Conservation (phyloP, 2,329 filamentous ascomycete species). For the Triangularia setosa region DNA sequence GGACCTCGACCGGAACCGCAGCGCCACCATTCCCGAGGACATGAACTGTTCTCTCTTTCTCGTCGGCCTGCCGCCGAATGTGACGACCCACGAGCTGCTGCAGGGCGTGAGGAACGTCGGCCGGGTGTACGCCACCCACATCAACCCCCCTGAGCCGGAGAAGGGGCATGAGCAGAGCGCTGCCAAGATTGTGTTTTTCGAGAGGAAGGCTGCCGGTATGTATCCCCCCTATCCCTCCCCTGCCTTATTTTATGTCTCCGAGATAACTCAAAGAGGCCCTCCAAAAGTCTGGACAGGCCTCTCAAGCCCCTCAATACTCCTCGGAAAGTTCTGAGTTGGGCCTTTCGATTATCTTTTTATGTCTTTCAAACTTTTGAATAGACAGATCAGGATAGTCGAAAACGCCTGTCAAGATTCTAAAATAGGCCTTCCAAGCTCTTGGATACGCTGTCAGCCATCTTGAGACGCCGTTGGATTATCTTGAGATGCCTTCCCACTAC, state of each 20-base stretch:
- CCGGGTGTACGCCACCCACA: conserved; percentile 48
- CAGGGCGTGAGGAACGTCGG: conserved; percentile 42
- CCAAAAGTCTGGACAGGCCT: background rate
- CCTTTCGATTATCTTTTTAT: background rate
- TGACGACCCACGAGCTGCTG: conserved; percentile 44
- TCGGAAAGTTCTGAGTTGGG: background rate
- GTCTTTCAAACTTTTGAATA: background rate
- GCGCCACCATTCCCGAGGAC: conserved; percentile 36
- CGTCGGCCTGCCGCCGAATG: conserved; percentile 44
- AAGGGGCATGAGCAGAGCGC: conserved; percentile 37
- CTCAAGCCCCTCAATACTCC: background rate
- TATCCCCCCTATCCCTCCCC: background rate
- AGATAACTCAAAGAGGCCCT: background rate
- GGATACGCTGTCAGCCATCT: background rate
- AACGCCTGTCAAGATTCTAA: background rate
- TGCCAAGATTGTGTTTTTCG: conserved; percentile 49
- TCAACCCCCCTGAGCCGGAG: conserved; percentile 44
- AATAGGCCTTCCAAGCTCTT: background rate
- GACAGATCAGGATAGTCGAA: background rate
- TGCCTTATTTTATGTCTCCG: background rate
- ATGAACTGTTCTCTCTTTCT: conserved; percentile 52
- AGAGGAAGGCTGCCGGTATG: conserved; percentile 33
- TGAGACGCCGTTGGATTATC: background rate
- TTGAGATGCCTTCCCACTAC: background rate
- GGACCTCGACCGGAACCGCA: conserved; percentile 35